Evolutionary conservation across 805 yeast genomes (phyloP), one percentile per base, ranked within the genome.

Genomic region (Zygoascus tannicola): DNA sequence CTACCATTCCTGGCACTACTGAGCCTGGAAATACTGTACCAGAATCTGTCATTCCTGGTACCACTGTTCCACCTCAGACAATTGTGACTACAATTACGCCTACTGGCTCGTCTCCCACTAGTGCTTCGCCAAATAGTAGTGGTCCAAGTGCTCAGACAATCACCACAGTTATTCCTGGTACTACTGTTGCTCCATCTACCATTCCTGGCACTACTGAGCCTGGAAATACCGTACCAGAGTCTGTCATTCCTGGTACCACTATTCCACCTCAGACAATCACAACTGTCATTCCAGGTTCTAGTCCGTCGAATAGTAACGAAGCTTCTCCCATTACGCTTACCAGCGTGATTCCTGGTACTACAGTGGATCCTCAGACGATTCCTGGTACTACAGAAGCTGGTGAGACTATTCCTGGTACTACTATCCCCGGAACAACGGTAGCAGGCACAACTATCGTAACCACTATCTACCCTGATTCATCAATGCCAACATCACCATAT

Each of bases 401-500:
- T 12, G 30, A 39, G 8, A 41, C 44, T 14, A 23, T 45, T 20
- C 38, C 48, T 18, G 43, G 23, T 16, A 42, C 51, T 1, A 40
- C 41, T 5, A 40, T 35, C 16, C 32, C 21, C 18, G 22, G 45
- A 34, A 21, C 22, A 15, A 19, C 45, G n/a, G 26, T 23, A 34
- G 22, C 41, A 5, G 21, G 30, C 15, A 5, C 30, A 4, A 28
- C 39, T 15, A 19, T 32, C 5, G 35, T 22, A 10, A 22, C 30
- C 18, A 14, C 20, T 8, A 14, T 15, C 10, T 32, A 22, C 16
- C 32, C 37, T 21, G 18, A 26, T 16, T 15, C 32, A 37, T 40
- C 51, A 1, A 56, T 56, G 7, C 38, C 49, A 22, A 52, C 56
- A 1, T 48, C 48, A 4, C 52, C 57, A 8, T 53, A 41, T 32